These are phyloP conservation scores for Cytospora piceicola DNA, from an alignment of 2,329 filamentous ascomycete genomes.

Conservation along the genomic window DNA sequence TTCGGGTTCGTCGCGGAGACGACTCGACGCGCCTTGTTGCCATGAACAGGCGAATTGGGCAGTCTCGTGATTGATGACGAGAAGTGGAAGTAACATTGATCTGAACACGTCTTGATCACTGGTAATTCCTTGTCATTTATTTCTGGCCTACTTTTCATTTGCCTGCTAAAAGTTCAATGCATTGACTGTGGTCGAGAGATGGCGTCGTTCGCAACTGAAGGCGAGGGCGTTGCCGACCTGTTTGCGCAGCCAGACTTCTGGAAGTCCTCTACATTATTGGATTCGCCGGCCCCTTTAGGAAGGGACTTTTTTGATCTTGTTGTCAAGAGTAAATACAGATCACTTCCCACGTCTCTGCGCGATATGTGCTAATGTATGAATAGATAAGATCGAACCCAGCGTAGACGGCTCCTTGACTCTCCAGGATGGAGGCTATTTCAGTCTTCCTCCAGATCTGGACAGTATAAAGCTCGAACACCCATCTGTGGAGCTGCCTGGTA, in stretches of 20 bases:
- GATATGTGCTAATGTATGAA: background rate
- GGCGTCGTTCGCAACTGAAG: constrained; percentile 41
- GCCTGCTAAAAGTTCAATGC: background rate
- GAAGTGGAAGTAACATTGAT: background rate
- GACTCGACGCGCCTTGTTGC: background rate
- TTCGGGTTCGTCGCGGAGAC: background rate
- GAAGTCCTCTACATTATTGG: constrained; percentile 56
- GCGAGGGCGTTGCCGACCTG: constrained; percentile 55
- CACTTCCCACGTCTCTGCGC: background rate
- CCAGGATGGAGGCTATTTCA: constrained; percentile 37
- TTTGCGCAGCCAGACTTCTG: constrained; percentile 68
- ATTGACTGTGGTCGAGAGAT: background rate
- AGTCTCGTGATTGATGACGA: background rate
- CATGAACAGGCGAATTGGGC: background rate
- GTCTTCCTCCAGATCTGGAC: constrained; percentile 41
- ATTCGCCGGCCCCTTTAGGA: constrained; percentile 34
- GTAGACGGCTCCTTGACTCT: constrained; percentile 2
- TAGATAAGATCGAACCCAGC: constrained; percentile 22
- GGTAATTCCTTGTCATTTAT: background rate
- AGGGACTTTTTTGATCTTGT: constrained; percentile 50
- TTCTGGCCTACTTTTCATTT: background rate
- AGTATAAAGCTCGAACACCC: constrained; percentile 1
- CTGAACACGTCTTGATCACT: background rate
- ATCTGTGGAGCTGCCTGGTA: constrained; percentile 8
- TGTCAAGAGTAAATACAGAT: constrained; percentile 38